A percentile compares a stretch with the other conserved stretches of the same genome.
Evolutionary conservation across 805 yeast species (phyloP).

Genomic region (Saturnispora quitensis): DNA sequence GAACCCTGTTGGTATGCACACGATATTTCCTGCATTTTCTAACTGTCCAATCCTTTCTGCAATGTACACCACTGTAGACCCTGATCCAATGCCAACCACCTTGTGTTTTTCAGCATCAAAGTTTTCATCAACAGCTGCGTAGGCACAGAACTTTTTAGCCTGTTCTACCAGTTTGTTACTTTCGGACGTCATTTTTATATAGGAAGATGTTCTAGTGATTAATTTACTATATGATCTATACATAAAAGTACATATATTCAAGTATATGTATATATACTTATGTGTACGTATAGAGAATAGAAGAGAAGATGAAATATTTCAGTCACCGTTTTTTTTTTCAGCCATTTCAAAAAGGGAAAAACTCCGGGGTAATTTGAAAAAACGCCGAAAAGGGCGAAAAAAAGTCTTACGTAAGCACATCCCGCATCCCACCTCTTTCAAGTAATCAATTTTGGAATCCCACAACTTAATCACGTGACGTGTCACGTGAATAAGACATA

Average conservation of each 20-base stretch:
- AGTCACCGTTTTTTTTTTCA: not conserved
- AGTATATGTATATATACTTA: not conserved
- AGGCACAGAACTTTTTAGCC: conserved; percentile 88
- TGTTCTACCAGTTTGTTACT: conserved; percentile 43
- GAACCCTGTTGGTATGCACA: conserved; percentile 94
- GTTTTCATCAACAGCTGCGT: conserved; percentile 84
- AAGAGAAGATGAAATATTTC: not conserved
- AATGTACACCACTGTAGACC: conserved; percentile 93
- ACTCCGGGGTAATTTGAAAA: not conserved
- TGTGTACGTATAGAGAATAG: not conserved
- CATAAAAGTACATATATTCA: not conserved
- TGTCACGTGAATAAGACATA: not conserved
- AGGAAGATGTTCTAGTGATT: not conserved
- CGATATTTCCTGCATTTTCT: conserved; percentile 41
- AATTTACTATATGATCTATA: not conserved
- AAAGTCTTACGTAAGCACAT: not conserved
- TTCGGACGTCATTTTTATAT: conserved; percentile 7
- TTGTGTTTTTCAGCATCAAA: conserved; percentile 51
- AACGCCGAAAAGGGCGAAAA: too few species aligned
- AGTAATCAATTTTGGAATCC: not conserved
- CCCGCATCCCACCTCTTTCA: not conserved
- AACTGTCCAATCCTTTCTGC: conserved; percentile 87
- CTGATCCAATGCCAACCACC: conserved; percentile 91
- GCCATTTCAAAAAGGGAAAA: not conserved
- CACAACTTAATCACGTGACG: not conserved